Conservation (phyloP, 164 flowering plant genomes). For the Magnolia officinalis region DNA sequence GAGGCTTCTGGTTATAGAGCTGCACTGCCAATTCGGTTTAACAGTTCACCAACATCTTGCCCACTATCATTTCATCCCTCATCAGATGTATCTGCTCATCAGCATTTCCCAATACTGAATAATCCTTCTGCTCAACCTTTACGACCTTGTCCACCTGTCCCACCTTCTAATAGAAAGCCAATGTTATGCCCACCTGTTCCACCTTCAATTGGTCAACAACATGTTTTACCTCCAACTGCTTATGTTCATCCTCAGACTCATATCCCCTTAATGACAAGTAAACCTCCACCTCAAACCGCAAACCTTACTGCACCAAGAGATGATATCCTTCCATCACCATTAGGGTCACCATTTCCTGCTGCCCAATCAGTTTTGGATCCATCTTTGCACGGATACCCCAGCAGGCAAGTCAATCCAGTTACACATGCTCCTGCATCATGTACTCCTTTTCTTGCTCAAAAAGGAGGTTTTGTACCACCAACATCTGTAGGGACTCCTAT, state of each 20-base stretch:
- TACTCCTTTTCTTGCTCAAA: slow-evolving; percentile 36
- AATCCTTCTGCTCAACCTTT: slow-evolving; percentile 38
- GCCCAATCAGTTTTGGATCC: slow-evolving; percentile 37
- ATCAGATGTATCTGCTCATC: slow-evolving; percentile 40
- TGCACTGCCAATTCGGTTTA: slow-evolving; percentile 36
- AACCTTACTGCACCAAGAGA: slow-evolving; percentile 26
- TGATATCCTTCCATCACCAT: slow-evolving; percentile 29
- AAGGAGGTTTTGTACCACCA: slow-evolving; percentile 49
- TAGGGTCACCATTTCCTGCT: slow-evolving; percentile 33
- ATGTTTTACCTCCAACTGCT: slow-evolving; percentile 29
- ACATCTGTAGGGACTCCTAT: slow-evolving; percentile 32
- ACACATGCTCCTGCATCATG: slow-evolving; percentile 38
- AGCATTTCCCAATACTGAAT: slow-evolving; percentile 40
- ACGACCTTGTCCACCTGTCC: slow-evolving; percentile 26
- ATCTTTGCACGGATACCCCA: slow-evolving; percentile 52
- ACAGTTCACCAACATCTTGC: slow-evolving; percentile 41
- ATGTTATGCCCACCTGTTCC: slow-evolving; percentile 23
- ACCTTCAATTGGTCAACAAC: slow-evolving; percentile 40
- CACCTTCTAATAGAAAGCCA: slow-evolving; percentile 36
- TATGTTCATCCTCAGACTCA: slow-evolving; percentile 32
- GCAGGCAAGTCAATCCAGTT: slow-evolving; percentile 35
- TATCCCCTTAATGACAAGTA: slow-evolving; percentile 47
- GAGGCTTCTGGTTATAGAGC: slow-evolving; percentile 33
- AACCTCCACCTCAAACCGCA: slow-evolving; percentile 43
- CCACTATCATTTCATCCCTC: slow-evolving; percentile 35